Base-by-base conservation (phyloP, 495 filamentous ascomycete genomes). In the Apodospora peruviana region DNA sequence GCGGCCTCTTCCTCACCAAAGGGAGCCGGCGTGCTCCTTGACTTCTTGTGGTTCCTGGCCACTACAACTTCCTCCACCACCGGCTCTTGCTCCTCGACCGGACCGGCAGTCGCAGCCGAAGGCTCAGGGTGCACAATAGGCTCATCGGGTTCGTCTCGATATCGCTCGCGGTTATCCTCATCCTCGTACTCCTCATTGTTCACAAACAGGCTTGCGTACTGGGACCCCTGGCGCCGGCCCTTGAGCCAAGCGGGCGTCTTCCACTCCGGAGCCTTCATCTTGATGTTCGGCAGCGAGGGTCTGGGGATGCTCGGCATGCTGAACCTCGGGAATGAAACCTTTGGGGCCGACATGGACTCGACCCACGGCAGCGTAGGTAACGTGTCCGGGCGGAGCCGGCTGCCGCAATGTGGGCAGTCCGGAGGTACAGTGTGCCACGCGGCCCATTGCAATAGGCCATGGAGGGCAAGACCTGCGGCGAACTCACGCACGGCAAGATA, bases 341-440 rank as follows among this genome's bases (percentile, higher is more conserved):
- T 52, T 2, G 61, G 65, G 5, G 57, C 23, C 42, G 62, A 54
- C 11, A 66, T 25, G 12, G 57, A 61, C 39, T 68, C 51, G 48
- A 59, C 55, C 70, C 70, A 71, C 11, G 70, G 70, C 21, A 66
- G 53, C 5, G 55, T 43, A 1, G 67, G 67, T 17, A 56, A 22
- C 11, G 59, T 29, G 10, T 56, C 55, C 0, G 68, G 68, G 1
- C 69, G 65, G 19, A 73, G 52, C 0, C 61, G 59, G 38, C 25
- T 54, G 20, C 58, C 64, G 47, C 70, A 73, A 50, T 71, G 60
- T 0, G 70, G 70, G 40, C 70, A 73, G 39, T 72, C 60, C 7
- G 63, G 55, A 0, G 61, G 59, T 4, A 71, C 60, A 17, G 50
- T 57, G 25, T 64, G 68, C 64, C 62, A 72, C 11, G 64, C 64